Base-by-base conservation (phyloP, 257 asterid genomes). In the Primulina huaijiensis region DNA sequence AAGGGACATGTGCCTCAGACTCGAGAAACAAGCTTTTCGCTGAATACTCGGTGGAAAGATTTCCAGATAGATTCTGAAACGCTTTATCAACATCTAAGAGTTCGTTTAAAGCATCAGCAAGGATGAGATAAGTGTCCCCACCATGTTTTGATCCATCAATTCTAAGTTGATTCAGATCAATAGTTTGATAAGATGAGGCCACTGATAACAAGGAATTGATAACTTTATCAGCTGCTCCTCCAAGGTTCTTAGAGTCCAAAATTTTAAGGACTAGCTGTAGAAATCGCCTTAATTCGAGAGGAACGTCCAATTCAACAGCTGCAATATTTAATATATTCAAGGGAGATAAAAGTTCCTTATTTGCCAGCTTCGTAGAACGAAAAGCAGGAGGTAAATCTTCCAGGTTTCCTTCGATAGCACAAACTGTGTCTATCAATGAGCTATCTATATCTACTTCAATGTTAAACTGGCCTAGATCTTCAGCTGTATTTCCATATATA, bases 351-450 rank as follows among this genome's bases (percentile, higher is more conserved):
- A 84, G 89, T 79, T 89, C 97, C 88, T 86, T 87, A 46, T 87
- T 78, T 70, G 88, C 78, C 37, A 78, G 76, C 75, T 71, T 87
- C 69, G 75, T 81, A 70, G 93, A 84, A 75, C 79, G 88, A 71
- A 94, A 84, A 38, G 97, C 97, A 77, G 91, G 85, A 31, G 99
- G 99, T 37, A 94, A 89, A 78, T 94, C 97, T 77, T 89, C 97
- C 34, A 87, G 88, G 80, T 91, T 86, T 78, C 99, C 99, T 71
- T 94, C 95, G 73, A 88, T 81, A 67, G 82, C 80, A 78, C 81
- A 79, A 71, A 82, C 92, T 33, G 90, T 86, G 73, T 86, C 89
- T 23, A 96, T 85, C 87, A 91, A 75, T 61, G 96, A 87, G 83
- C 83, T 78, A 77, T 94, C 96, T 60, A 94, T 71, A 80, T 91